Conservation (phyloP, 331 rosid genomes). For the Quercus phellos region DNA sequence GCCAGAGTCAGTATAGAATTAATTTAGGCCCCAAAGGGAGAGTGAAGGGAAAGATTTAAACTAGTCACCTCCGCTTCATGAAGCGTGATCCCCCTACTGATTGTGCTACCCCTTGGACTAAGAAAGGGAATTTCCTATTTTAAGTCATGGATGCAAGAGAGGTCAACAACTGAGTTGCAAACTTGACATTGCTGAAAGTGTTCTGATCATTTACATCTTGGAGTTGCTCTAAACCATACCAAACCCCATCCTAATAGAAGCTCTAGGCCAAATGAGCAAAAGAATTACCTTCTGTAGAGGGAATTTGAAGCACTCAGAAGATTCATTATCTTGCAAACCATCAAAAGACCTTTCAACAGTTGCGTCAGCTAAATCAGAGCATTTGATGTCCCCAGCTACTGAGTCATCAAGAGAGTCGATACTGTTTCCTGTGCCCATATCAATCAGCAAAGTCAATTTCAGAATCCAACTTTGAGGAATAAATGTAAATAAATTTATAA, state of each 20-base stretch:
- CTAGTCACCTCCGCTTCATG: too few species aligned
- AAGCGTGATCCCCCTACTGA: too few species aligned
- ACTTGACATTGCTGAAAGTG: not conserved
- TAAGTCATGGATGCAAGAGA: not conserved
- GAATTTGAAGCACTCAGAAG: slow-evolving; percentile 27
- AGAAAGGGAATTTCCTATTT: too few species aligned
- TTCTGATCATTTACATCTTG: not conserved
- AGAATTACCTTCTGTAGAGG: slow-evolving; percentile 39
- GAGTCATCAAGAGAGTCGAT: slow-evolving; percentile 20
- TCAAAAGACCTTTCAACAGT: slow-evolving; percentile 27
- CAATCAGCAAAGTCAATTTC: slow-evolving; percentile 4
- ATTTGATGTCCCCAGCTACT: slow-evolving; percentile 21
- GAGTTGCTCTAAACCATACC: slow-evolving; percentile 1
- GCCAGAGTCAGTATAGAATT: not conserved
- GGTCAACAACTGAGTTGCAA: not conserved
- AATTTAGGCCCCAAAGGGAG: not conserved
- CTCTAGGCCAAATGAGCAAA: not conserved
- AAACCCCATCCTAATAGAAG: slow-evolving; percentile 2
- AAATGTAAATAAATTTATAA: not conserved
- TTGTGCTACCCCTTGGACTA: too few species aligned
- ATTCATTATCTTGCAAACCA: slow-evolving; percentile 34
- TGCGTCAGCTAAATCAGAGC: slow-evolving; percentile 27
- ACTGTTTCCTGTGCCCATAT: slow-evolving; percentile 19
- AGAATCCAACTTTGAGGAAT: not conserved
- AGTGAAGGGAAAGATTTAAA: too few species aligned